Percentiles rank a stretch among this genome's conserved stretches.
Conservation (phyloP, 2,329 filamentous ascomycete species). For the Colletotrichum sidae region DNA sequence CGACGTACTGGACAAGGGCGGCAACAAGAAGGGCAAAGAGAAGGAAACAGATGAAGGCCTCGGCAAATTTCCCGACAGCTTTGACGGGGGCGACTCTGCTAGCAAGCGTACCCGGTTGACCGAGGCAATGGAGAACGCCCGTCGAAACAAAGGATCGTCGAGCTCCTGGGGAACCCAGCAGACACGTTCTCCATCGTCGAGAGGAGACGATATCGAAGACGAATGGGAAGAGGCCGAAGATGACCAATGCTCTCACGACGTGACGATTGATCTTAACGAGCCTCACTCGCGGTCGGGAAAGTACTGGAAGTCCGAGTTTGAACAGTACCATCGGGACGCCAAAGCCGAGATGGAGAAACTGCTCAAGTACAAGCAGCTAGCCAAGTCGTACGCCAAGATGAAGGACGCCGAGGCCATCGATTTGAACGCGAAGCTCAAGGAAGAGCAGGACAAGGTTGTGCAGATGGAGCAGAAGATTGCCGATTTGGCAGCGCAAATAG, state of each 20-base stretch:
- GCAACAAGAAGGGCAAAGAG: conserved; percentile 41
- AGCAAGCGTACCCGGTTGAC: conserved; percentile 57
- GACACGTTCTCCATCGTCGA: conserved; percentile 32
- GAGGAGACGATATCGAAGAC: conserved; percentile 50
- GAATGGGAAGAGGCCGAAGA: conserved; percentile 63
- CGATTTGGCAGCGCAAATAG: conserved; percentile 69
- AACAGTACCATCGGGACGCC: conserved; percentile 78
- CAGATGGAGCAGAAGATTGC: conserved; percentile 72
- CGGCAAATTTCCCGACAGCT: conserved; percentile 46
- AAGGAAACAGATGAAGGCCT: conserved; percentile 45
- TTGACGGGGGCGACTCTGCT: conserved; percentile 38
- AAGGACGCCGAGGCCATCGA: conserved; percentile 80
- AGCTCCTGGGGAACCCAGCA: conserved; percentile 25
- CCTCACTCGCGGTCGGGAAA: conserved; percentile 80
- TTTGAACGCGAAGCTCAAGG: conserved; percentile 72
- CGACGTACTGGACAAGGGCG: conserved; percentile 60
- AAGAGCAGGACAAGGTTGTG: conserved; percentile 74
- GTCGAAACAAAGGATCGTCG: conserved; percentile 42
- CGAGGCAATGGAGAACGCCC: conserved; percentile 58
- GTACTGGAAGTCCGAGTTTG: conserved; percentile 85
- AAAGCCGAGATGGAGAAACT: conserved; percentile 81
- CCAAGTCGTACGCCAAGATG: conserved; percentile 81
- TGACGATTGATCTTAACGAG: conserved; percentile 78
- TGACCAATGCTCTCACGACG: conserved; percentile 65
- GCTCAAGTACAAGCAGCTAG: conserved; percentile 82